Evolutionary conservation across 2,329 filamentous ascomycete genomes (phyloP), one percentile per base, ranked within the genome.

Genomic region (Ramularia endophylla): DNA sequence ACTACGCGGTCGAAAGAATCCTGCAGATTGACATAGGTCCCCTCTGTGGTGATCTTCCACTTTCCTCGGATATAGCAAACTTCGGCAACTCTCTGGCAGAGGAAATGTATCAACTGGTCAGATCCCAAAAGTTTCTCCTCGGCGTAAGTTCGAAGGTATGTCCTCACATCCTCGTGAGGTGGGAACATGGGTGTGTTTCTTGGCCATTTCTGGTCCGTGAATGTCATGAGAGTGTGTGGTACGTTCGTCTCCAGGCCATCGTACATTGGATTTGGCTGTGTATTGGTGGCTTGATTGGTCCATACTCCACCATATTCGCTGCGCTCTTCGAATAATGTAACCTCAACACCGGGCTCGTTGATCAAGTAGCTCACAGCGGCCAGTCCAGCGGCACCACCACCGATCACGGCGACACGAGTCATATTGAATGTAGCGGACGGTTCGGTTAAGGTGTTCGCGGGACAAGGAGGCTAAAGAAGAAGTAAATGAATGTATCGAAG

Each of bases 181-280:
- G 47, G 35, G 13, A 44, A 39, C 13, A 50, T 19, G 17, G 40
- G 41, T 2, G 31, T 38, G 8, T 19, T 19, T 5, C 19, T 12
- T 4, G 15, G 33, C 44, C 44, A 50, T 5, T 36, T 17, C 17
- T 34, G 13, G 16, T 47, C 47, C 2, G 41, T 44, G 35, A 50
- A 41, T 7, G 45, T 51, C 45, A 48, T 51, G 22, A 48, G 29
- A n/a, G 44, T 38, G 5, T 40, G 42, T 8, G 48, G 32, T 4
- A 51, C 32, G 25, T 51, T 48, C 5, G 42, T 46, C 27, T 51
- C 45, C 13, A 48, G 37, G 12, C 37, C 17, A 8, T 35, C 20
- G 36, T 48, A 51, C 17, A 51, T 40, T 5, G 40, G 48, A 20
- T 39, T 39, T 8, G 34, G 36, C 37, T 35, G 32, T 17, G 17